These are phyloP conservation scores for Sporothrix pallida DNA, from an alignment of 2,329 filamentous ascomycete genomes.

Conservation along the genomic window DNA sequence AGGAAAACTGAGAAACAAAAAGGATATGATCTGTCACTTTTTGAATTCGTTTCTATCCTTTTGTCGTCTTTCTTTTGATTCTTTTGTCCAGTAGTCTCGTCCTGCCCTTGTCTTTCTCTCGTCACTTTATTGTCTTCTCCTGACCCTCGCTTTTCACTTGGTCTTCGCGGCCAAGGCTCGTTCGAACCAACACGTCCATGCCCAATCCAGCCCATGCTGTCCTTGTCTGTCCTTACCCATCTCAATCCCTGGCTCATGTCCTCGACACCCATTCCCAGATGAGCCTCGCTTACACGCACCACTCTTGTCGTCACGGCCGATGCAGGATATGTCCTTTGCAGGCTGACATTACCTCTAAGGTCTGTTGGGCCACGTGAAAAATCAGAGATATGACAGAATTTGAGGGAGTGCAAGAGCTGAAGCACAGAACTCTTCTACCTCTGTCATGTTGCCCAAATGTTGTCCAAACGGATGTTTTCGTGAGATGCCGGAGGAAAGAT, in stretches of 20 bases:
- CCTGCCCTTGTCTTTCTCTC: not conserved
- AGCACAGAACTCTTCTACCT: not conserved
- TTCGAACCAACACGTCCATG: constrained; percentile 3
- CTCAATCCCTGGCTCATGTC: not conserved
- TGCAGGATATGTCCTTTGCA: constrained; percentile 11
- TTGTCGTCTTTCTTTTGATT: not conserved
- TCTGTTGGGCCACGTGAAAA: not conserved
- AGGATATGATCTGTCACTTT: constrained; percentile 26
- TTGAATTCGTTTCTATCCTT: not conserved
- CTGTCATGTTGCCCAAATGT: constrained; percentile 21
- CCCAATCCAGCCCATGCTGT: not conserved
- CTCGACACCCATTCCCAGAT: not conserved
- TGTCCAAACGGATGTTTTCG: constrained; percentile 11
- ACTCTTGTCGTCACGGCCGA: not conserved
- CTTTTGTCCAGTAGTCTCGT: not conserved
- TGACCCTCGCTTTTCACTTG: not conserved
- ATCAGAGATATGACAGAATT: constrained; percentile 16
- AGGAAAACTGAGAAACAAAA: constrained; percentile 10
- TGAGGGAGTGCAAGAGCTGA: not conserved
- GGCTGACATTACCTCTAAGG: not conserved
- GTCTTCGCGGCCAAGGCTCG: not conserved
- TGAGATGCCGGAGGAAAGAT: constrained; percentile 17
- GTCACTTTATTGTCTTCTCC: not conserved
- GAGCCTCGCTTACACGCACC: constrained; percentile 15
- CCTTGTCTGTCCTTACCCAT: not conserved